Evolutionary conservation across 345 rosid genomes (phyloP).

Genomic region (Ricinus communis): DNA sequence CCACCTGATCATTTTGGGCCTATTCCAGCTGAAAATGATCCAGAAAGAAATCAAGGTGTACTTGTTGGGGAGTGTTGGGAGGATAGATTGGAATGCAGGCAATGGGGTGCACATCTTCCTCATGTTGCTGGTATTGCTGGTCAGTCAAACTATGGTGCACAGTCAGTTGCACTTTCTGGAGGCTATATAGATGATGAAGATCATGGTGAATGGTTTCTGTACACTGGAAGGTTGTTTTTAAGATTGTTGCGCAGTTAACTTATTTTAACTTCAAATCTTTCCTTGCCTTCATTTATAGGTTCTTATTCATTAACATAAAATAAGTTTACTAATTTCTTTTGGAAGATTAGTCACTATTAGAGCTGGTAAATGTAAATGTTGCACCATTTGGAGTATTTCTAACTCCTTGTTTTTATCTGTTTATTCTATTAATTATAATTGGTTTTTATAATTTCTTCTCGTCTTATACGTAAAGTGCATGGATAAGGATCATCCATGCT

Average conservation of each 20-base stretch:
- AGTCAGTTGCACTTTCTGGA: conserved; percentile 71
- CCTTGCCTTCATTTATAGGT: no score
- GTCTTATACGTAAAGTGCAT: background rate
- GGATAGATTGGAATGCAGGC: conserved; percentile 58
- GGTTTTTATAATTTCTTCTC: background rate
- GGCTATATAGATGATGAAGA: conserved; percentile 80
- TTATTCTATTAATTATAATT: no score
- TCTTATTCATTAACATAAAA: no score
- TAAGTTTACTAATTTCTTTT: no score
- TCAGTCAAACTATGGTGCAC: conserved; percentile 55
- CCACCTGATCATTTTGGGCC: conserved; percentile 75
- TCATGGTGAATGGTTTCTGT: conserved; percentile 86
- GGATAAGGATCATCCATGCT: background rate
- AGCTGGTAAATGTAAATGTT: no score
- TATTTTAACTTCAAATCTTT: no score
- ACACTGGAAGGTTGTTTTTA: conserved; percentile 60
- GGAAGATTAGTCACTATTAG: no score
- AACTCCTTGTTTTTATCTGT: no score
- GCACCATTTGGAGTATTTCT: no score
- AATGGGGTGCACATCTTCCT: conserved; percentile 72
- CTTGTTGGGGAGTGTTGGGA: conserved; percentile 68
- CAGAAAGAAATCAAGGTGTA: conserved; percentile 60
- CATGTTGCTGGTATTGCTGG: conserved; percentile 69
- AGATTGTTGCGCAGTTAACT: background rate
- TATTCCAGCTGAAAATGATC: conserved; percentile 62